Evolutionary conservation across 129 eudicot species (phyloP), one percentile per base, ranked within the genome.

Genomic region (Flaveria sonorensis): DNA sequence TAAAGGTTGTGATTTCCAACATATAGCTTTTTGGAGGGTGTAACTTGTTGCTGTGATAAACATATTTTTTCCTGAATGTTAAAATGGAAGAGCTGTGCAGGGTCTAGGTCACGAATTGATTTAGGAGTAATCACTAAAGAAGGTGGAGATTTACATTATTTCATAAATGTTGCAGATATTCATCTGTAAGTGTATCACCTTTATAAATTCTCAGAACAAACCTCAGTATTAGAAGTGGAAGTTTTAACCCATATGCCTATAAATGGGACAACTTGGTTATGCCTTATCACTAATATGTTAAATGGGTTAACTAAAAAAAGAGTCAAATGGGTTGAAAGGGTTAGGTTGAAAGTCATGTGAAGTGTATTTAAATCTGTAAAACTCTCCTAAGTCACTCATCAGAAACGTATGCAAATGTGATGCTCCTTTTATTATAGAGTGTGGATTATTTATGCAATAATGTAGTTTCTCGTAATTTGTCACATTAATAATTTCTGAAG

Each of bases 81-180:
- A 50, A 24, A 68, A 63, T 72, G 40, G 61, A 76, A 77, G 40
- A 57, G 42, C 43, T 57, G 60, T 85, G 76, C 84, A 94, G 99
- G 99, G 66, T 61, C 85, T 78, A 91, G 90, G 79, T 87, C 97
- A 26, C 81, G 81, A 59, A 81, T 94, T 68, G 97, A 91, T 86
- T 90, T 91, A 62, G 99, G 99, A 64, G 93, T 89, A 46, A 86
- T 91, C 77, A 75, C 74, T 36, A 83, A 81, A 81, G 94, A 86
- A 51, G 79, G 82, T 74, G 87, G 84, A 79, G 94, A 94, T 81
- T 85, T 90, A 57, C 99, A 94, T 81, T 89, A 91, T 68, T 94
- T 94, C 70, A 85, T 87, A 83, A 94, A 94, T 85, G 96, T 91
- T 59, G 99, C 99, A 2, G 98, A 94, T 83, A 75, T 94, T 83